Percentiles rank a stretch among this genome's conserved stretches.
phyloP scores from a whole-genome alignment of 1,139 yeast genomes.

The Hyphopichia pseudoburtonii region DNA sequence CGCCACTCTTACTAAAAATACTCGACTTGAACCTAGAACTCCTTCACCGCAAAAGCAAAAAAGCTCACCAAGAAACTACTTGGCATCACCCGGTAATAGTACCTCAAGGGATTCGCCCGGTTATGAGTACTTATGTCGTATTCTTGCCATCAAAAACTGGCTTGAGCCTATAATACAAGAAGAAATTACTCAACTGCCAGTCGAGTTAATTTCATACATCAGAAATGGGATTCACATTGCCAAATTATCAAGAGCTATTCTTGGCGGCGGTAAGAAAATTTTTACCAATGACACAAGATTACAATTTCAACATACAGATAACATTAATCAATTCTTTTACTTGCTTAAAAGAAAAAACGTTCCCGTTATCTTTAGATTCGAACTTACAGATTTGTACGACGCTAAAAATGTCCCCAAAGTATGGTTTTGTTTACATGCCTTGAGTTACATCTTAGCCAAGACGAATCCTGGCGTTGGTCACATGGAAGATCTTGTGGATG shows the following conservation, averaged over 20 bases:
- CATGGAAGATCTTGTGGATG: conserved; percentile 64
- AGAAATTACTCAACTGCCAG: conserved; percentile 54
- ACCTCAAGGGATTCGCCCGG: conserved; percentile 37
- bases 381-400: conserved; percentile 89
- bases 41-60: conserved; percentile 10
- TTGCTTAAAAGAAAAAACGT: conserved; percentile 69
- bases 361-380: conserved; percentile 87
- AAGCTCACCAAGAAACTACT: conserved; percentile 17
- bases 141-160: conserved; percentile 76
- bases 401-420: conserved; percentile 92
- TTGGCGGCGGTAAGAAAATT: conserved; percentile 59
- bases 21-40: conserved; percentile 12
- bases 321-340: conserved; percentile 80
- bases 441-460: conserved; percentile 65
- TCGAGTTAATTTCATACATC: conserved; percentile 52
- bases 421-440: conserved; percentile 88
- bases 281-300: conserved; percentile 50
- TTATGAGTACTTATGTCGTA: conserved; percentile 86
- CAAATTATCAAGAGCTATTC: conserved; percentile 67
- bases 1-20: conserved; percentile 3
- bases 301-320: conserved; percentile 90
- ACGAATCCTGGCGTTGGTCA: conserved; percentile 56
- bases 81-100: conserved; percentile 30
- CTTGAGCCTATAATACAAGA: conserved; percentile 42
- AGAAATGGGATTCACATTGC: conserved; percentile 88